A percentile compares a stretch with the other conserved stretches of the same genome.
Evolutionary conservation across 1,139 yeast genomes (phyloP).

Genomic region (Protomyces inouyei): DNA sequence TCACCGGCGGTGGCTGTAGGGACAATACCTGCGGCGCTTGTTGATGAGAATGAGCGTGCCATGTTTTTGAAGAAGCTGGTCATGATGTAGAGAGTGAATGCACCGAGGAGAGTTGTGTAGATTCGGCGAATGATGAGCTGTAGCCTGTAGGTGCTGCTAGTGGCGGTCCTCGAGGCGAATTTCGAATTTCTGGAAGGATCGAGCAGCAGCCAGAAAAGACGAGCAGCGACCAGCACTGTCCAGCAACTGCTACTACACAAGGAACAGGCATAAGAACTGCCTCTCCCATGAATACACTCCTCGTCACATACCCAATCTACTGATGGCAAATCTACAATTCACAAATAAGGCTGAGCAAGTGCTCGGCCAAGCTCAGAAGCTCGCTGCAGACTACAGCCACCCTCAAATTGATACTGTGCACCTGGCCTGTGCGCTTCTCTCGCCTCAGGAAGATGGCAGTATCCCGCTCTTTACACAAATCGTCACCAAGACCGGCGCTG

Average conservation of each 20-base stretch:
- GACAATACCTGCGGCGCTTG: slow-evolving; percentile 21
- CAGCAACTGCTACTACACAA: too few relatives aligned
- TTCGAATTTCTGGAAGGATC: too few relatives aligned
- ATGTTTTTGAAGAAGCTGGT: slow-evolving; percentile 25
- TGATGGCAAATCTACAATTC: slow-evolving; percentile 42
- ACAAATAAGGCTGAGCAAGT: slow-evolving; percentile 90
- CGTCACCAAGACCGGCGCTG: slow-evolving; percentile 80
- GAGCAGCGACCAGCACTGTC: too few relatives aligned
- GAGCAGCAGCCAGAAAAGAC: too few relatives aligned
- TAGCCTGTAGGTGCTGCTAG: neutral
- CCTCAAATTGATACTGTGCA: slow-evolving; percentile 82
- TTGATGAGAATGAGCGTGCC: slow-evolving; percentile 17
- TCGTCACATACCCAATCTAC: neutral
- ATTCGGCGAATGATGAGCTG: neutral
- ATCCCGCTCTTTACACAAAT: slow-evolving; percentile 75
- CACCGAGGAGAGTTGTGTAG: neutral
- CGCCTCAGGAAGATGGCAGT: slow-evolving; percentile 64
- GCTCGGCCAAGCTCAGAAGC: slow-evolving; percentile 68
- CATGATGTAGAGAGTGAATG: neutral
- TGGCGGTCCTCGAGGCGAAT: too few relatives aligned
- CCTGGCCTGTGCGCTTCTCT: slow-evolving; percentile 85
- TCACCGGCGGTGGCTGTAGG: slow-evolving; percentile 17
- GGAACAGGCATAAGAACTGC: too few relatives aligned
- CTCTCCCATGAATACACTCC: neutral
- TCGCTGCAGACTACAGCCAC: slow-evolving; percentile 81